Percentiles rank a stretch among this genome's conserved stretches.
Conservation (phyloP, 331 rosid genomes). For the Erythrophleum ivorense region DNA sequence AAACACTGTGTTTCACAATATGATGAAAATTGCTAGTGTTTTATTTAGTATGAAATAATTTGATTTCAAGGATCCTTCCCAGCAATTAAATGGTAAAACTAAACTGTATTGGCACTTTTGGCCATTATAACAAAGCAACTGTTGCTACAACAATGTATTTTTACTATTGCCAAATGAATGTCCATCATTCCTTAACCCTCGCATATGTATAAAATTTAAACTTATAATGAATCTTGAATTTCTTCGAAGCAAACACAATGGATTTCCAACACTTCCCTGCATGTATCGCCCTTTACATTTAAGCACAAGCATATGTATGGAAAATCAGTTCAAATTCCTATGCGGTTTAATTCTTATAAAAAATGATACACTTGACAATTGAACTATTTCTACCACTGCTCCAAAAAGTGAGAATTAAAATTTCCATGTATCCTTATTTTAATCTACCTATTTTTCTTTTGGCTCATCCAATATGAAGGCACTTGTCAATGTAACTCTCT, state of each 20-base stretch:
- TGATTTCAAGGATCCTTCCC: background rate
- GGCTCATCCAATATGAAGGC: slow-evolving; percentile 50
- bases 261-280: slow-evolving; percentile 43
- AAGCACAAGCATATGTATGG: slow-evolving; percentile 45
- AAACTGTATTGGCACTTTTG: slow-evolving; percentile 25
- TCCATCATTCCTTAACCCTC: slow-evolving; percentile 45
- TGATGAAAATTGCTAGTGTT: too few species aligned
- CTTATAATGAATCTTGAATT: slow-evolving; percentile 48
- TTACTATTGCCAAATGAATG: slow-evolving; percentile 43
- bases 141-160: slow-evolving; percentile 37
- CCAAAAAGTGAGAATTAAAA: slow-evolving; percentile 44
- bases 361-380: slow-evolving; percentile 27
- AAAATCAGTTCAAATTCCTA: slow-evolving; percentile 44
- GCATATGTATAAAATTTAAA: slow-evolving; percentile 41
- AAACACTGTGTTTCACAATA: too few species aligned
- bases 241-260: slow-evolving; percentile 29
- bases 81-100: background rate
- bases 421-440: slow-evolving; percentile 50
- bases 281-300: slow-evolving; percentile 45
- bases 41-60: too few species aligned
- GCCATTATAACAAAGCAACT: slow-evolving; percentile 36
- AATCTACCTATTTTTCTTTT: slow-evolving; percentile 45
- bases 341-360: slow-evolving; percentile 32
- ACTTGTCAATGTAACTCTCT: slow-evolving; percentile 26
- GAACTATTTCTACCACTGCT: slow-evolving; percentile 39